Base-by-base conservation (phyloP, 352 stramenopile genomes). In the Phytophthora palmivora region DNA sequence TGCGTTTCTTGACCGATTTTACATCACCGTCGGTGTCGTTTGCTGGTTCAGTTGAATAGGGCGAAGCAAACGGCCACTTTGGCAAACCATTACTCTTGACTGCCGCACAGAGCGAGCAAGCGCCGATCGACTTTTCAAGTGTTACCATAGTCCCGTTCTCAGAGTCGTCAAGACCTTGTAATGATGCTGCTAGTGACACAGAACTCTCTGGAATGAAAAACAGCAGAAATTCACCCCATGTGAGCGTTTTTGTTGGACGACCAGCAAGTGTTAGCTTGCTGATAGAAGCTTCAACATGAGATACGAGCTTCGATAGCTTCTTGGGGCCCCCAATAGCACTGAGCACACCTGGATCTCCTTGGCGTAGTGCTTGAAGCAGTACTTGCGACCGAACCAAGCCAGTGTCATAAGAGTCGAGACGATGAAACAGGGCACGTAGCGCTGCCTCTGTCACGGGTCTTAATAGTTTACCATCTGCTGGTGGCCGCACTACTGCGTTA, bases 211-310 rank as follows among this genome's bases (percentile, higher is more conserved):
- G 84, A 43, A 93, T 82, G 42, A 91, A 91, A 7, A 88, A 54
- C 4, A 93, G 63, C 56, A 93, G 18, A 32, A 94, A 78, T 57
- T 94, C 82, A 24, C 84, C 84, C 84, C 84, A 94, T n/a, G 82
- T 92, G 21, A 89, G 52, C 6, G 68, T 87, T 0, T 22, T 14
- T 52, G 42, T 59, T 6, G 32, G 37, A 34, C 43, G 26, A 26
- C 50, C 42, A 48, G 21, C 42, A 18, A 56, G 16, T 6, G 77
- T 77, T 11, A 72, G 51, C 36, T 72, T 63, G 2, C 61, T 59
- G 10, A 87, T 44, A 15, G 42, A 58, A 16, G 50, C 44, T 39
- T 89, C 75, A 5, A 92, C 46, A 18, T 89, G 70, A 8, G 60
- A 55, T 6, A 81, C 54, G 3, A 89, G 66, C 16, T 71, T 76